Conservation (phyloP, 1,139 yeast species). For the Torulaspora pretoriensis region DNA sequence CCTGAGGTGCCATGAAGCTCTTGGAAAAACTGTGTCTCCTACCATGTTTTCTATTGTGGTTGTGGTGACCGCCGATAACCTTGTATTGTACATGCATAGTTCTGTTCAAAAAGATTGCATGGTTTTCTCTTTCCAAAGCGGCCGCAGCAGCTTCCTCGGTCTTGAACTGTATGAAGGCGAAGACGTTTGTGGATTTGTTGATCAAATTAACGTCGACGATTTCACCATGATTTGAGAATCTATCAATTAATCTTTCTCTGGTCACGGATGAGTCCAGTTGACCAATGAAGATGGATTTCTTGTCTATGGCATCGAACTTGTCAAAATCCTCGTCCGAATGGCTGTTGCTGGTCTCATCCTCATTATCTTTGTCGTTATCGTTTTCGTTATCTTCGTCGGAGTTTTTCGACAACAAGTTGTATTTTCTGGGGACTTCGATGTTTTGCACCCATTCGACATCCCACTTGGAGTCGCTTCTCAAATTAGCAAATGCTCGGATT, state of each 20-base stretch:
- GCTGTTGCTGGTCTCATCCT: constrained; percentile 3
- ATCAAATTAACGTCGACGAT: constrained; percentile 51
- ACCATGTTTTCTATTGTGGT: constrained; percentile 20
- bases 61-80: constrained; percentile 43
- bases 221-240: constrained; percentile 66
- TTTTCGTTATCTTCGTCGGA: constrained; percentile 2
- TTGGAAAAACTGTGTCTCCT: constrained; percentile 22
- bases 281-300: constrained; percentile 70
- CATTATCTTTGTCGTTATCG: constrained; percentile 6
- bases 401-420: constrained; percentile 21
- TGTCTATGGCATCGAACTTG: constrained; percentile 48
- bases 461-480: constrained; percentile 51
- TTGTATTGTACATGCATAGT: constrained; percentile 83
- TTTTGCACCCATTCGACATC: constrained; percentile 84
- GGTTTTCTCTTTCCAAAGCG: constrained; percentile 79
- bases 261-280: constrained; percentile 56
- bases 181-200: constrained; percentile 49
- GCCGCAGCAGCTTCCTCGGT: constrained; percentile 73
- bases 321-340: constrained; percentile 14
- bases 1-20: constrained; percentile 38
- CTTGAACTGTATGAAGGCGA: constrained; percentile 67
- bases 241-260: constrained; percentile 49
- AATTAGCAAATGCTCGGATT: constrained; percentile 72
- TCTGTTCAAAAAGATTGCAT: constrained; percentile 63
- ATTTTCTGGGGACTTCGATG: constrained; percentile 45